These are phyloP conservation scores for Ustilago hordei DNA, from an alignment of 1,284 basidiomycete genomes.

Conservation along the genomic window DNA sequence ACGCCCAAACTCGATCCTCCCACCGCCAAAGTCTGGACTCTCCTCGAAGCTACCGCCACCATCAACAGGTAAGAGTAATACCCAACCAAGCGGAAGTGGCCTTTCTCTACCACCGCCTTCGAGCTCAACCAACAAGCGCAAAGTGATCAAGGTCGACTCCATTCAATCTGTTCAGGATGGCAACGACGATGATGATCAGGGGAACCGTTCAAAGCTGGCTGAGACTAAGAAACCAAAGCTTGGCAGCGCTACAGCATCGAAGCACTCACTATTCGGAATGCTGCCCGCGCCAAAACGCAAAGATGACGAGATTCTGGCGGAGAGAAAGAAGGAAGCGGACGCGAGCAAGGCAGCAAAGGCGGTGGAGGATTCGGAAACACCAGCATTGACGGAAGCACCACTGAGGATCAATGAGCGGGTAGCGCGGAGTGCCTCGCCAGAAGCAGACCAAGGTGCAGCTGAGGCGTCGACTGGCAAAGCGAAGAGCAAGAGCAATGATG, in stretches of 20 bases:
- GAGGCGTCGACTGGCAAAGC: slow-evolving; percentile 4
- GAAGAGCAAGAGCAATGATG: slow-evolving; percentile 62
- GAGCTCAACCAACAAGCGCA: slow-evolving; percentile 20
- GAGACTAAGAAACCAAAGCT: slow-evolving; percentile 26
- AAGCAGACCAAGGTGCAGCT: background rate
- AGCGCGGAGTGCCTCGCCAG: background rate
- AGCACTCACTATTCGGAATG: slow-evolving; percentile 61
- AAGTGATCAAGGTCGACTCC: slow-evolving; percentile 49
- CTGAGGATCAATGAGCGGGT: slow-evolving; percentile 11
- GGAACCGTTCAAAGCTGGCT: background rate
- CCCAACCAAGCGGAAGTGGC: slow-evolving; percentile 10
- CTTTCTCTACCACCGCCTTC: slow-evolving; percentile 32
- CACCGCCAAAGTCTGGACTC: slow-evolving; percentile 24
- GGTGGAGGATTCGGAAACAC: slow-evolving; percentile 12
- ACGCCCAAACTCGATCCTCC: slow-evolving; percentile 25
- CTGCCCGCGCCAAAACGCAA: slow-evolving; percentile 61
- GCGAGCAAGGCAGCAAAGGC: slow-evolving; percentile 36
- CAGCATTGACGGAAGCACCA: slow-evolving; percentile 2
- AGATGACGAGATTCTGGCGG: slow-evolving; percentile 36
- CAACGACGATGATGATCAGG: slow-evolving; percentile 14
- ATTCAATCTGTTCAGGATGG: slow-evolving; percentile 12
- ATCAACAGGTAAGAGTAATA: slow-evolving; percentile 9
- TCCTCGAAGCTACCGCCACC: slow-evolving; percentile 29
- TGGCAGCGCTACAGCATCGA: slow-evolving; percentile 3
- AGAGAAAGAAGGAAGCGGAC: slow-evolving; percentile 39